Evolutionary conservation across 805 yeast genomes (phyloP), one percentile per base, ranked within the genome.

Genomic region (Saccharomyces paradoxus): DNA sequence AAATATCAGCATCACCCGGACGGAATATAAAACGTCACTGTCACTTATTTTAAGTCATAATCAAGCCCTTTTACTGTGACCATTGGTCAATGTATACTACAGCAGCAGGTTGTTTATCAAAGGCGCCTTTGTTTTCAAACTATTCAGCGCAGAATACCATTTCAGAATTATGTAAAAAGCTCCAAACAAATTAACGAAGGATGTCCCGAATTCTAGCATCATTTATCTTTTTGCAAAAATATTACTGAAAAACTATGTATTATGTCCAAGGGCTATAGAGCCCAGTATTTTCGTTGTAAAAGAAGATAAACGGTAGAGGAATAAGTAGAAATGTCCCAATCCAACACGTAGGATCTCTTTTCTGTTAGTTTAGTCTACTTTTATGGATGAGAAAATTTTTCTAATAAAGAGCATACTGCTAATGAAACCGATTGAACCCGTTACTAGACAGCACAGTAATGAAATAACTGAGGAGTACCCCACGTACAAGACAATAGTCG

Each of bases 381-480:
- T 92, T 64, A 94, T 87, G 56, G 90, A 84, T 13, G 86, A 77
- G 68, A 89, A 94, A 56, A 94, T 90, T 63, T 74, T 82, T 69
- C 88, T 79, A 51, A 89, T 84, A 67, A 94, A 87, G 66, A 82
- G 70, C 72, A 88, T 78, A 60, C 84, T 80, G 59, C 90, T 80
- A 49, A 88, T 57, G 73, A 88, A 89, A 1, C 98, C 98, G 62
- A 90, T 79, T 2, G 96, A 73, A 46, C 97, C 98, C 60, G 97
- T 89, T 46, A 89, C 79, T 50, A 94, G 71, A 69, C 94, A 92
- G 44, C 86, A 80, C 57, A 86, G 72, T 44, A 79, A 67, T 37
- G 95, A 83, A 54, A 89, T 82, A 55, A 91, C 76, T 7, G 80
- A 59, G 1, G 96, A 85, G 74, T 92, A 94, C 7, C 96, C 97